A percentile compares a stretch with the other conserved stretches of the same genome.
phyloP scores from a whole-genome alignment of 441 rosid genomes.

The Brassica hybrid region DNA sequence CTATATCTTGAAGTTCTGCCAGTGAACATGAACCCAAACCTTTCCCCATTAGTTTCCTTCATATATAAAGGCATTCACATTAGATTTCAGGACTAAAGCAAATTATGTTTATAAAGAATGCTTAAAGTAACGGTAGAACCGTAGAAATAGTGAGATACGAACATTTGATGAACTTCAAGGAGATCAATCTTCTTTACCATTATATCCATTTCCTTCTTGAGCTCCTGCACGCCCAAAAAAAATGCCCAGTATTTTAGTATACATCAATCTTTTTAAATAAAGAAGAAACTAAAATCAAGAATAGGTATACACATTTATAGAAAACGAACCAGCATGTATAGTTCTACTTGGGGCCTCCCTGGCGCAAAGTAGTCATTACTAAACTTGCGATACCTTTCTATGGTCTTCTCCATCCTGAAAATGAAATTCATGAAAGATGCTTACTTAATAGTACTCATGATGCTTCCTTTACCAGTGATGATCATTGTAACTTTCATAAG shows the following conservation, averaged over 20 bases:
- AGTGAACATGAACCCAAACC: slow-evolving; percentile 48
- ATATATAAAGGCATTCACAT: slow-evolving; percentile 3
- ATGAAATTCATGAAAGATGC: not conserved
- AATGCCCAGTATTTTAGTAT: not conserved
- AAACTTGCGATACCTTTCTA: no score
- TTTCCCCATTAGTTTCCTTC: slow-evolving; percentile 69
- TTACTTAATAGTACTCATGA: no score
- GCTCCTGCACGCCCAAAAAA: slow-evolving; percentile 31
- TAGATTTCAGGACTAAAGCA: not conserved
- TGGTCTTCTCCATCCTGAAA: no score
- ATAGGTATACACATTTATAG: not conserved
- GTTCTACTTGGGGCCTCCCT: slow-evolving; percentile 36
- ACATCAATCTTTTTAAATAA: not conserved
- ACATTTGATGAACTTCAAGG: slow-evolving; percentile 57
- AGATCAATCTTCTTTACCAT: slow-evolving; percentile 57
- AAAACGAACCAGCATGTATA: slow-evolving; percentile 51
- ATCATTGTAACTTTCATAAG: no score
- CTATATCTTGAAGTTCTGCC: slow-evolving; percentile 59
- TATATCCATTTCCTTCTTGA: slow-evolving; percentile 48
- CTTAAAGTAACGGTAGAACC: not conserved
- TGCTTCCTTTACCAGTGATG: no score
- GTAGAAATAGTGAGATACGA: slow-evolving; percentile 5
- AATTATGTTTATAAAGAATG: not conserved
- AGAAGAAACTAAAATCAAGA: not conserved
- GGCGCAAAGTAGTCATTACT: no score